Percentiles rank a stretch among this genome's conserved stretches.
Evolutionary conservation across 441 rosid species (phyloP).

Genomic region (Corymbia calophylla): DNA sequence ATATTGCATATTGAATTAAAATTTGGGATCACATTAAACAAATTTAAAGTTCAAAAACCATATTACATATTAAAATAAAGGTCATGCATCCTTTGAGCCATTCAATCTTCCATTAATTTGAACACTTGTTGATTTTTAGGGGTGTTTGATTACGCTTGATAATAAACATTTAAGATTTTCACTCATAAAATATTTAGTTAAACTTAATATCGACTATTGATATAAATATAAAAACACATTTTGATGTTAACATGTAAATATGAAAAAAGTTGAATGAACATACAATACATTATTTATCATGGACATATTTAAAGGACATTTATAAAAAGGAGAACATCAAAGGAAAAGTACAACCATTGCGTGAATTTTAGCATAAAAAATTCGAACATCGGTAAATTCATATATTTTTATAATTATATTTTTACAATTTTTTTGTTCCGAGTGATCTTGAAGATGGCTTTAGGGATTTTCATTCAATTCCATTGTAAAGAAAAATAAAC

Average conservation of each 20-base stretch:
- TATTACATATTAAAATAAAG: rapidly evolving
- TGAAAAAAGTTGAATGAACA: not conserved
- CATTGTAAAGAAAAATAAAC: not conserved
- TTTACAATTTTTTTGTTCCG: not conserved
- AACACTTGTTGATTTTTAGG: not conserved
- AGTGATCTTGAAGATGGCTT: not conserved
- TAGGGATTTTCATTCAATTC: not conserved
- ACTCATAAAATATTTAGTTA: not conserved
- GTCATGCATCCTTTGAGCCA: rapidly evolving
- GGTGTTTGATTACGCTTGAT: not conserved
- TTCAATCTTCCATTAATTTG: not conserved
- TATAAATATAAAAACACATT: too few species aligned
- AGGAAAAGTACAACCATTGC: not conserved
- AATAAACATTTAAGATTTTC: not conserved
- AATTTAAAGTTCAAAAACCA: too few species aligned
- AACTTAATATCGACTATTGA: not conserved
- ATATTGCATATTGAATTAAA: not conserved
- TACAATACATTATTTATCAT: not conserved
- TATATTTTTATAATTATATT: not conserved
- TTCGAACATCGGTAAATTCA: not conserved
- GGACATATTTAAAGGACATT: not conserved
- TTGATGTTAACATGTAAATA: not conserved
- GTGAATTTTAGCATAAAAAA: not conserved
- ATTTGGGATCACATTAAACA: too few species aligned
- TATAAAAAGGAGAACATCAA: not conserved